Evolutionary conservation across 176 grass and related monocot species (phyloP), one percentile per base, ranked within the genome.

Genomic region (Lolium rigidum): DNA sequence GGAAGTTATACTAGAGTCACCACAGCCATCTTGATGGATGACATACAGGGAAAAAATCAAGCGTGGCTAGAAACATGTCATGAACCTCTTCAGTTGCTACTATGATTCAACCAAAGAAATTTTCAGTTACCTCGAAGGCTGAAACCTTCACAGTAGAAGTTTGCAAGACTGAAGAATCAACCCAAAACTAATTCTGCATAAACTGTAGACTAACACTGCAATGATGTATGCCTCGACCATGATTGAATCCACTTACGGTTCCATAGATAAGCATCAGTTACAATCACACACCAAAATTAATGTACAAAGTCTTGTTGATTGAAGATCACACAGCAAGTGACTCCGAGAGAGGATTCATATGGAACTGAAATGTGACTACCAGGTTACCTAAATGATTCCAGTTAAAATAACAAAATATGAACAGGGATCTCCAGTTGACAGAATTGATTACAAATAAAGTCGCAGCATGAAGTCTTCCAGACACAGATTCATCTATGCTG

Each of bases 401-500:
- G 16, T 35, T 74, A 46, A 56, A 57, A 85, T 31, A 80, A 17
- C 17, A 76, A 25, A 58, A 21, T 9, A 49, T 63, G 62, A 44
- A 79, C 31, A 35, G 4, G 15, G 14, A 69, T 54, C 14, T 85
- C 7, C 35, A 67, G 43, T 28, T 25, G 20, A 20, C 35, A 83
- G 0, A 65, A 54, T 0, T n/a, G 20, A 21, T 26, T n/a, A 65
- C 20, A 89, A 43, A 67, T 35, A 52, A 35, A 13, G 7, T 39
- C 43, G 1, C 31, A 77, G 7, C 0, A 84, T 26, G 39, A 77
- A 81, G 3, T 17, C 73, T 55, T 66, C 12, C 56, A 71, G n/a
- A 15, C 54, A 77, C 22, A 28, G 7, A n/a, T 83, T 86, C 16
- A 76, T 64, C 75, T 10, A 85, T 50, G n/a, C 21, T 55, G 46